Evolutionary conservation across 2,329 filamentous ascomycete genomes (phyloP).

Genomic region (Samsoniella hepiali): DNA sequence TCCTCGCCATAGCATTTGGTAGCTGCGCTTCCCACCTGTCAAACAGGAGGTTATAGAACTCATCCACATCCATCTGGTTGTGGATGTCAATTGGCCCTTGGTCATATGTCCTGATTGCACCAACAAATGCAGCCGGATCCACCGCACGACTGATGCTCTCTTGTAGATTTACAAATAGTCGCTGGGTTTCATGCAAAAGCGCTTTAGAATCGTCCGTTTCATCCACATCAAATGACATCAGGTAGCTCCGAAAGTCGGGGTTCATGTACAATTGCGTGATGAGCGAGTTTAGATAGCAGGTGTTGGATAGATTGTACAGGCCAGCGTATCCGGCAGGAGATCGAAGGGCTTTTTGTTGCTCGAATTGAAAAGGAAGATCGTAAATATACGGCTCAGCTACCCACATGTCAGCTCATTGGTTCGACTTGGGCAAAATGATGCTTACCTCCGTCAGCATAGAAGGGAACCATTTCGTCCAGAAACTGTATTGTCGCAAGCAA

Average conservation of each 20-base stretch:
- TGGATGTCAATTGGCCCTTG: slow-evolving; percentile 79
- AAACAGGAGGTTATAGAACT: slow-evolving; percentile 93
- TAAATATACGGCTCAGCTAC: slow-evolving; percentile 54
- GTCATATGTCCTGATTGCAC: slow-evolving; percentile 77
- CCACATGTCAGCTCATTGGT: slow-evolving; percentile 37
- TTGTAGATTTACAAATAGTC: slow-evolving; percentile 82
- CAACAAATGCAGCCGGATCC: slow-evolving; percentile 70
- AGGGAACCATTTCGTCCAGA: slow-evolving; percentile 35
- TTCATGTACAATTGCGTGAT: slow-evolving; percentile 98
- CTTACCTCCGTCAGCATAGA: slow-evolving; percentile 41
- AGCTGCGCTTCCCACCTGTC: slow-evolving; percentile 88
- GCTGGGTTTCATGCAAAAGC: slow-evolving; percentile 74
- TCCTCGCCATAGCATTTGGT: slow-evolving; percentile 62
- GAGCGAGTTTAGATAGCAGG: slow-evolving; percentile 94
- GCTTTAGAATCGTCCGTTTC: slow-evolving; percentile 57
- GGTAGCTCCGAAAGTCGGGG: slow-evolving; percentile 77
- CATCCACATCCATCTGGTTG: slow-evolving; percentile 96
- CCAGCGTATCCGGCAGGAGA: slow-evolving; percentile 81
- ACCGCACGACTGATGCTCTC: slow-evolving; percentile 71
- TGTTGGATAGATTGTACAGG: slow-evolving; percentile 88
- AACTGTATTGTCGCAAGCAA: slow-evolving; percentile 49
- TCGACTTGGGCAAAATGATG: slow-evolving; percentile 33
- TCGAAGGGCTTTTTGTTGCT: slow-evolving; percentile 66
- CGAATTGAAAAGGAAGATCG: slow-evolving; percentile 59
- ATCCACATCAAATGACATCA: slow-evolving; percentile 61